These are phyloP conservation scores for Drechslera avenae DNA, from an alignment of 2,329 filamentous ascomycete species.

Conservation along the genomic window DNA sequence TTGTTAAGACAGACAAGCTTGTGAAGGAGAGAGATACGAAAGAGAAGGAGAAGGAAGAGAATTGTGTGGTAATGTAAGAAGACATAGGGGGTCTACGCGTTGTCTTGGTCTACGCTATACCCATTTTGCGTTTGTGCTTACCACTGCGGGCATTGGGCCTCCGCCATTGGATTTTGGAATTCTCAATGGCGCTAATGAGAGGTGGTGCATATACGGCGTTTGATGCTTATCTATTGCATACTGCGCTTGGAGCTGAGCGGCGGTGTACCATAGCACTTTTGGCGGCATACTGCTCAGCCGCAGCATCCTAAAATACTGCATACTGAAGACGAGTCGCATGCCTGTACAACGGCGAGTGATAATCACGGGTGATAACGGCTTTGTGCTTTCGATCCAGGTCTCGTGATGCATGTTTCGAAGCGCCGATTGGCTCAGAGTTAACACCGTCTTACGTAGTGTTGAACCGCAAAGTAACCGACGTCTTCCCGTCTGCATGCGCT, in stretches of 20 bases:
- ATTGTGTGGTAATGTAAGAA: conserved; percentile 47
- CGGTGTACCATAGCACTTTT: conserved; percentile 15
- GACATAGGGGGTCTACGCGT: neutral
- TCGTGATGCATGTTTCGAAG: conserved; percentile 18
- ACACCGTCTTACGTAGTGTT: conserved; percentile 28
- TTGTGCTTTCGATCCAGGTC: conserved; percentile 11
- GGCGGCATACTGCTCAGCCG: conserved; percentile 6
- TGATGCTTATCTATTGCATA: conserved; percentile 28
- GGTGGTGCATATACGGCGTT: conserved; percentile 24
- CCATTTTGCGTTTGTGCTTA: conserved; percentile 1
- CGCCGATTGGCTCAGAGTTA: conserved; percentile 25
- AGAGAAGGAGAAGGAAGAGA: conserved; percentile 45
- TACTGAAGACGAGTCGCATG: conserved; percentile 6
- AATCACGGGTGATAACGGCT: conserved; percentile 36
- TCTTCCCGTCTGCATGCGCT: neutral
- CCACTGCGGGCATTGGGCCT: neutral
- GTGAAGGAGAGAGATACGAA: conserved; percentile 33
- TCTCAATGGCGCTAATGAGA: conserved; percentile 20
- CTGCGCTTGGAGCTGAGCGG: conserved; percentile 20
- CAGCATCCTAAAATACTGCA: conserved; percentile 4
- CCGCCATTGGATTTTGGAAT: neutral
- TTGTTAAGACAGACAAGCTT: conserved; percentile 34
- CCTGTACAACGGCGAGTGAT: conserved; percentile 30
- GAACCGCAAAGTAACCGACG: conserved; percentile 3
- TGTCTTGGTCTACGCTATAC: conserved; percentile 4